These are phyloP conservation scores for Colletotrichum cordylinicola DNA, from an alignment of 2,329 filamentous ascomycete species.

Conservation along the genomic window DNA sequence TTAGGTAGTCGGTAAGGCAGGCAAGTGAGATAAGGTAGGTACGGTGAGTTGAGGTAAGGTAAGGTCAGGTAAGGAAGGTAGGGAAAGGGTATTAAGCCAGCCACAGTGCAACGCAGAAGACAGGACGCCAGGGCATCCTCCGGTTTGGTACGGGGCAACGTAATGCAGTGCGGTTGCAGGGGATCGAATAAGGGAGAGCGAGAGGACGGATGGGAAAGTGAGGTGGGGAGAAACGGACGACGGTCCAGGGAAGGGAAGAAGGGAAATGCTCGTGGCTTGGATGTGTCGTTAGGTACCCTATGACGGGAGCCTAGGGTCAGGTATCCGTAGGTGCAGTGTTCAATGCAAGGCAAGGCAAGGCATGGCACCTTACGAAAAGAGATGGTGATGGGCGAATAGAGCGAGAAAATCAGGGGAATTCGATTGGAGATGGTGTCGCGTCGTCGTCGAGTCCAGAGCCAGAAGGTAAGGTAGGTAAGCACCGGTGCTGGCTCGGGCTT, in stretches of 20 bases:
- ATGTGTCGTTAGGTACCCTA: not conserved
- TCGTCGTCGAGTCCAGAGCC: not conserved
- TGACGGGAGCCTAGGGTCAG: not conserved
- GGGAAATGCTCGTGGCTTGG: not conserved
- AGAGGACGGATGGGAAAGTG: not conserved
- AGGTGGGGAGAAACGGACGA: not conserved
- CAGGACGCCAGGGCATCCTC: conserved; percentile 1
- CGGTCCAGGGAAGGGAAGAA: not conserved
- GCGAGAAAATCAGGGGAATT: not conserved
- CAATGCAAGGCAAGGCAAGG: not conserved
- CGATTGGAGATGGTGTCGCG: not conserved
- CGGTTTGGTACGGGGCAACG: not conserved
- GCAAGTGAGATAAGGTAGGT: not conserved
- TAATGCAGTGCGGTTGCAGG: not conserved
- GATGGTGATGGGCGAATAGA: not conserved
- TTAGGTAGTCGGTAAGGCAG: not conserved
- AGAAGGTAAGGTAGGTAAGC: not conserved
- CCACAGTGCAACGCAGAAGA: conserved; percentile 10
- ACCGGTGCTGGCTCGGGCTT: not conserved
- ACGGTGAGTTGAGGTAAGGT: not conserved
- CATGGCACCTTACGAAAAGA: not conserved
- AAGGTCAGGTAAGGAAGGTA: not conserved
- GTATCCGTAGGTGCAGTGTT: not conserved
- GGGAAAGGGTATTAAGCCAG: not conserved
- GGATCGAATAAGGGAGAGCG: not conserved